Conservation (phyloP, 2,329 filamentous ascomycete genomes). For the Colletotrichum chlorophyti region DNA sequence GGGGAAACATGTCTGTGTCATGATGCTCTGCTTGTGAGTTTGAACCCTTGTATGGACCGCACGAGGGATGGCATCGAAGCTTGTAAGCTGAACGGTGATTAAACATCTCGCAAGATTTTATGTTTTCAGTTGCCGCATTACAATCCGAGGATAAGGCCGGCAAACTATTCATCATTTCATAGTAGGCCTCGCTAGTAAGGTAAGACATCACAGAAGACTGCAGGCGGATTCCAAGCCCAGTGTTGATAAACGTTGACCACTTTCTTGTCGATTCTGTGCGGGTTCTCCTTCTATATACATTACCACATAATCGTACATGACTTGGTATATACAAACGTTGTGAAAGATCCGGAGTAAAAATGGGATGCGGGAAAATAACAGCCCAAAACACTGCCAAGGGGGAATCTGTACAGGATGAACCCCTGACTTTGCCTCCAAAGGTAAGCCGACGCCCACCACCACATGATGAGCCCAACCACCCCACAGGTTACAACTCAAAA, state of each 20-base stretch:
- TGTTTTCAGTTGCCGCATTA: no score
- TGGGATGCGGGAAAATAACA: not conserved
- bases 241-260: not conserved
- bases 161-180: no score
- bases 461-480: not conserved
- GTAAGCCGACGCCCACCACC: not conserved
- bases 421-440: not conserved
- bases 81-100: no score
- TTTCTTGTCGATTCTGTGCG: conserved; percentile 16
- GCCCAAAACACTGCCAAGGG: conserved; percentile 14
- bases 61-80: not conserved
- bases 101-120: no score
- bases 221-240: no score
- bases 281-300: conserved; percentile 18
- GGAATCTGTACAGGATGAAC: not conserved
- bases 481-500: conserved; percentile 9
- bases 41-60: no score
- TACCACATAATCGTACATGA: conserved; percentile 26
- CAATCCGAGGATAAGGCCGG: no score
- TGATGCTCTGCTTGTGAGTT: not conserved
- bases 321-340: not conserved
- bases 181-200: no score
- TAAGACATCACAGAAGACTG: no score
- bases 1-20: no score
- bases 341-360: not conserved